Conservation (phyloP, 2,329 filamentous ascomycete genomes). For the Diaporthe sp. region DNA sequence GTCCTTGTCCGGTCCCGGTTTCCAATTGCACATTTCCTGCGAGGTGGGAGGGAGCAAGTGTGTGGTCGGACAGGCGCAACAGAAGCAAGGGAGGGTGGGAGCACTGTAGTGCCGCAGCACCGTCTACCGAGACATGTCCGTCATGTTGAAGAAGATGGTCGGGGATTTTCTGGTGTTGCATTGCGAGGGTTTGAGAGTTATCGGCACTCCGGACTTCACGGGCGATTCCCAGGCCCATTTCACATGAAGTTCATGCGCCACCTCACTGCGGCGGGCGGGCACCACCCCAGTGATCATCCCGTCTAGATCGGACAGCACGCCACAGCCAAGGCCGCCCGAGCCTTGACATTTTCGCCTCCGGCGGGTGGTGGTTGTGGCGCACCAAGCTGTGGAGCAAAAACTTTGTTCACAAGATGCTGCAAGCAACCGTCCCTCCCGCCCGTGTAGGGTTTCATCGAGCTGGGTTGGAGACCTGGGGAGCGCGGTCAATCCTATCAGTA, state of each 20-base stretch:
- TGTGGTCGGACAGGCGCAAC: slow-evolving; percentile 12
- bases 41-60: not conserved
- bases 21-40: slow-evolving; percentile 3
- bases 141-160: not conserved
- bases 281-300: slow-evolving; percentile 19
- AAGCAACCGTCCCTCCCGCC: slow-evolving; percentile 28
- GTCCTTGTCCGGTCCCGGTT: not conserved
- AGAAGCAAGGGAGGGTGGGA: not conserved
- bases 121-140: slow-evolving; percentile 22
- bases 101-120: not conserved
- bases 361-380: slow-evolving; percentile 8
- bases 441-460: slow-evolving; percentile 12
- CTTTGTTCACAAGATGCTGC: slow-evolving; percentile 36
- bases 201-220: not conserved
- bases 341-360: slow-evolving; percentile 6
- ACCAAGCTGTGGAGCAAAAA: slow-evolving; percentile 30
- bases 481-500: not conserved
- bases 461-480: not conserved
- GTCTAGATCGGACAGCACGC: slow-evolving; percentile 13
- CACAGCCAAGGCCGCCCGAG: not conserved
- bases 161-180: not conserved
- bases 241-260: slow-evolving; percentile 28
- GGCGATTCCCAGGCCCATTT: not conserved
- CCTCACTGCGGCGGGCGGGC: not conserved
- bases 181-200: not conserved